Conservation (phyloP, 2,329 filamentous ascomycete species). For the Penicillium sp. region DNA sequence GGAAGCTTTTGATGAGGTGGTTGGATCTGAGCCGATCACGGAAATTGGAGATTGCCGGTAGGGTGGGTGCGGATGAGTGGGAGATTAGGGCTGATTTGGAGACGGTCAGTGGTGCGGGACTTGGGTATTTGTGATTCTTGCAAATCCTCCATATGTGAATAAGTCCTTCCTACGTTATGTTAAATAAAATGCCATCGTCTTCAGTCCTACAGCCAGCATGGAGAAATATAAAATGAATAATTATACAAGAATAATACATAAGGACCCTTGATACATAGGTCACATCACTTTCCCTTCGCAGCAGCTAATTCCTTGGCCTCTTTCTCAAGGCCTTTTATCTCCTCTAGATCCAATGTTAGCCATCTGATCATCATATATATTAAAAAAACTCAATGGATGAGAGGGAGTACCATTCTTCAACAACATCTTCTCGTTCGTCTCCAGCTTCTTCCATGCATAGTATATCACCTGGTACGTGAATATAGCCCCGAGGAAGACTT, state of each 20-base stretch:
- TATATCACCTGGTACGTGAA: conserved; percentile 48
- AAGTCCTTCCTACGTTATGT: too few relatives aligned
- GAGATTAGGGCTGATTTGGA: conserved; percentile 69
- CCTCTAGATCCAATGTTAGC: conserved; percentile 23
- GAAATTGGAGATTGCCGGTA: conserved; percentile 66
- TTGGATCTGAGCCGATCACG: conserved; percentile 69
- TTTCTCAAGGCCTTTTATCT: conserved; percentile 32
- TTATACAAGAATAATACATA: background rate
- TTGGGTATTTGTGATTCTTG: conserved; percentile 41
- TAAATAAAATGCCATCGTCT: conserved; percentile 12
- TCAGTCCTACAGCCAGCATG: background rate
- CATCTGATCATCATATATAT: too few relatives aligned
- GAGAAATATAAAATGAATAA: background rate
- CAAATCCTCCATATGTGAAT: too few relatives aligned
- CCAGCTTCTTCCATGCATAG: conserved; percentile 46
- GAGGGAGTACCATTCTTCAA: conserved; percentile 35
- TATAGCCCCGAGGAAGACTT: conserved; percentile 46
- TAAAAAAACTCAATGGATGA: background rate
- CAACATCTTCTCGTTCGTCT: conserved; percentile 43
- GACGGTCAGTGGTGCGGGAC: conserved; percentile 59
- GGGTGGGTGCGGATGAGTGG: conserved; percentile 66
- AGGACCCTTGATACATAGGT: background rate
- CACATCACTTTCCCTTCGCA: conserved; percentile 23
- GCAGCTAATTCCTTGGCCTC: conserved; percentile 33
- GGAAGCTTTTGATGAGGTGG: conserved; percentile 70